These are phyloP conservation scores for Candida railenensis DNA, from an alignment of 805 yeast genomes.

Conservation along the genomic window DNA sequence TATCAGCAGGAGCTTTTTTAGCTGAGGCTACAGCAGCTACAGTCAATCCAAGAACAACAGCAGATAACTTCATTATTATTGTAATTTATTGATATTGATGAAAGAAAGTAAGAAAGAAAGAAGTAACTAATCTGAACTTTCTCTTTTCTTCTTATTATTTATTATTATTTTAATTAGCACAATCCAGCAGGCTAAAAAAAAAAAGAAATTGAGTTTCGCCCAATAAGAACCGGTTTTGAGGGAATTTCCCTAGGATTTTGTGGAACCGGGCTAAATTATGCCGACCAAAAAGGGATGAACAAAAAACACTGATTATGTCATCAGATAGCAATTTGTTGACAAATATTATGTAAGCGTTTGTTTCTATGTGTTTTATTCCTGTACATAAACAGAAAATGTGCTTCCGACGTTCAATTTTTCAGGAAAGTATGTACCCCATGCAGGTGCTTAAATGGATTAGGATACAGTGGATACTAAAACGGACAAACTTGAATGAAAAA, in stretches of 20 bases:
- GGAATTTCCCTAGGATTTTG: not conserved
- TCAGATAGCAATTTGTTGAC: not conserved
- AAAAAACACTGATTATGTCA: not conserved
- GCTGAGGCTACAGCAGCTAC: constrained; percentile 30
- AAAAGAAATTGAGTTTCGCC: not conserved
- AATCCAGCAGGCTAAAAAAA: not conserved
- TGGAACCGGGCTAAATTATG: not conserved
- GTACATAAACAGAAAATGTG: not conserved
- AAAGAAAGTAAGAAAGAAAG: not conserved
- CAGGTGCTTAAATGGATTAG: not conserved
- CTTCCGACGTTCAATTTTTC: not conserved
- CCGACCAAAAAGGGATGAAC: not conserved
- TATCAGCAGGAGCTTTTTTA: constrained; percentile 17
- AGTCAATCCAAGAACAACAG: constrained; percentile 39
- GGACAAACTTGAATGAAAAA: not conserved
- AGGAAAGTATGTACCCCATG: not conserved
- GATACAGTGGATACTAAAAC: not conserved
- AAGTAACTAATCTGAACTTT: not conserved
- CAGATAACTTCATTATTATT: constrained; percentile 42
- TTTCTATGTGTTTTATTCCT: not conserved
- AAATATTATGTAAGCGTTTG: not conserved
- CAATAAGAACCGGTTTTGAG: not conserved
- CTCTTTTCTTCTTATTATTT: not conserved
- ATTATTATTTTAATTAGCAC: not conserved
- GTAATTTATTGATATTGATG: not conserved